A percentile compares a stretch with the other conserved stretches of the same genome.
Conservation (phyloP, 257 asterid species). For the Petrea volubilis region DNA sequence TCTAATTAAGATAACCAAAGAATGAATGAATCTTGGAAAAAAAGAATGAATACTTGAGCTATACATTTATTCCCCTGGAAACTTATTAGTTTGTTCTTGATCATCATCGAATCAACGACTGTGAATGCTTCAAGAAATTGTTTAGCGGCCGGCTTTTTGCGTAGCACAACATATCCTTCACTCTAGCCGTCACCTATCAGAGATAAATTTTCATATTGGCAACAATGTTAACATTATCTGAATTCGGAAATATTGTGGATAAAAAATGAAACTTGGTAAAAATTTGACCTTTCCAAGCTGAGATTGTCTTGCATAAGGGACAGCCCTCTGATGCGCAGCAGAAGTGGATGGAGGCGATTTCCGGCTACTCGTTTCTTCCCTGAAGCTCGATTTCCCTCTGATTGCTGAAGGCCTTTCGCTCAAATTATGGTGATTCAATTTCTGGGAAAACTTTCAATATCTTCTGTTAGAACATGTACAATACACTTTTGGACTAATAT, state of each 20-base stretch:
- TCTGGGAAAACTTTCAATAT: constrained; percentile 27
- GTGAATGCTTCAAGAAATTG: constrained; percentile 55
- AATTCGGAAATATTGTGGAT: too few relatives aligned
- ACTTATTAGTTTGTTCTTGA: background rate
- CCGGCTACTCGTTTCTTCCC: constrained; percentile 59
- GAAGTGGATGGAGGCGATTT: constrained; percentile 71
- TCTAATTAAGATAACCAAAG: background rate
- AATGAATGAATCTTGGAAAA: background rate
- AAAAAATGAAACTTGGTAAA: background rate
- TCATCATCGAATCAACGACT: constrained; percentile 43
- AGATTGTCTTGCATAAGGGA: constrained; percentile 68
- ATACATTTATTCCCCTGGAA: background rate
- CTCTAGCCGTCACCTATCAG: constrained; percentile 54
- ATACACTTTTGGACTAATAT: background rate
- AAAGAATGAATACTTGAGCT: background rate
- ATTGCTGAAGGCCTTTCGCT: constrained; percentile 27
- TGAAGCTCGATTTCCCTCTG: constrained; percentile 34
- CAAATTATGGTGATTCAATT: constrained; percentile 21
- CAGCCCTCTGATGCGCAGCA: constrained; percentile 45
- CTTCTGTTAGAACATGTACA: too few relatives aligned
- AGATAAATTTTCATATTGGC: background rate
- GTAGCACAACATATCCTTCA: constrained; percentile 46
- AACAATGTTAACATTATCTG: too few relatives aligned
- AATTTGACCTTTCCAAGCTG: constrained; percentile 60
- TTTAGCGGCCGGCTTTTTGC: constrained; percentile 52